Base-by-base conservation (phyloP, 179 eudicot species). In the Patellifolia procumbens region DNA sequence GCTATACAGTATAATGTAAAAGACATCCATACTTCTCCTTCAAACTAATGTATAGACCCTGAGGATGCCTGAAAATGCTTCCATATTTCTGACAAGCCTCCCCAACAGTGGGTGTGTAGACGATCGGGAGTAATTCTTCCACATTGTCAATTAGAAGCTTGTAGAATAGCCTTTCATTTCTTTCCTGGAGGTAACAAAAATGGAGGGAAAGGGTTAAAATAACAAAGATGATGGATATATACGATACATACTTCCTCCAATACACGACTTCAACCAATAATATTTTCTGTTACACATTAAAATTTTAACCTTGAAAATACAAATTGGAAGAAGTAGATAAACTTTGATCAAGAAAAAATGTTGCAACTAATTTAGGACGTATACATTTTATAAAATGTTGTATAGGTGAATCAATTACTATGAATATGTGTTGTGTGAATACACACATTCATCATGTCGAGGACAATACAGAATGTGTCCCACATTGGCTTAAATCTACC, bases 51-150 rank as follows among this genome's bases (percentile, higher is more conserved):
- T 83, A 94, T 77, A 92, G 85, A 70, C 97, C 98, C 93, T 91
- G 98, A 70, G 98, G 91, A 71, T 86, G 96, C 84, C 71, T 91
- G 78, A 91, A 94, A 79, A 94, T 94, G 86, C 89, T 81, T 78
- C 98, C 98, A 76, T 88, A 94, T 70, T 94, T 92, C 81, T 94
- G 97, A 86, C 97, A 94, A 81, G 98, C 98, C 88, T 94, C 98
- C 13, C 98, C 98, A 71, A 94, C 98, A 20, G 92, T 92, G 19
- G 98, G 98, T 70, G 97, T 94, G 78, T 94, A 94, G 37, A 94
- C 97, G 80, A 94, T 73, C 22, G 98, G 97, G 73, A 94, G 97
- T 46, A 94, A 87, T 81, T 95, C 99, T 64, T 95, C 99, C 49
- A 95, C 99, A 80, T 92, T 87, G 77, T 95, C 97, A 48, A 95